Evolutionary conservation across 805 yeast genomes (phyloP).

Genomic region (Ogataea pini): DNA sequence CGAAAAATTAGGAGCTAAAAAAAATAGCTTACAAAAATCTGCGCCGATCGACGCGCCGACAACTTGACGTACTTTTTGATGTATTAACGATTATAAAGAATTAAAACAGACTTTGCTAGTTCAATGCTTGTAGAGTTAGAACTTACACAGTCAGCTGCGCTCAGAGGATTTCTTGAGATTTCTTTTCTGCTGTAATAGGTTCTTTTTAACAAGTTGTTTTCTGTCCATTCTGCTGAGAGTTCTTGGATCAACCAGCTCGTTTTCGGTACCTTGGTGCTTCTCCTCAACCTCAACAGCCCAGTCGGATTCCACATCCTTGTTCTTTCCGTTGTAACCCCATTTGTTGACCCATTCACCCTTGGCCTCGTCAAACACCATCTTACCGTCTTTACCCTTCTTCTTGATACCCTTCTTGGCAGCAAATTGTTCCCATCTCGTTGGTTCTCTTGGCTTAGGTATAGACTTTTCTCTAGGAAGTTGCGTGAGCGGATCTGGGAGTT

Average conservation of each 20-base stretch:
- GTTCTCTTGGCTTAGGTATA: slow-evolving; percentile 87
- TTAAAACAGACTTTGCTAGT: neutral
- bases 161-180: slow-evolving; percentile 50
- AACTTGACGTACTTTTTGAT: neutral
- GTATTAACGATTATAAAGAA: neutral
- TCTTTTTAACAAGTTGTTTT: slow-evolving; percentile 81
- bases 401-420: slow-evolving; percentile 95
- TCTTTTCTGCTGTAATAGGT: slow-evolving; percentile 79
- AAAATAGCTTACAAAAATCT: neutral
- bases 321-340: slow-evolving; percentile 97
- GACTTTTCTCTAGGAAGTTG: slow-evolving; percentile 93
- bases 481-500: slow-evolving; percentile 81
- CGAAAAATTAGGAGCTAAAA: neutral
- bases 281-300: slow-evolving; percentile 97
- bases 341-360: slow-evolving; percentile 94
- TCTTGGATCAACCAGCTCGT: slow-evolving; percentile 86
- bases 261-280: slow-evolving; percentile 49
- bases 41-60: neutral
- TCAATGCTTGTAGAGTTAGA: neutral
- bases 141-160: slow-evolving; percentile 11
- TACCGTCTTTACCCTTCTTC: slow-evolving; percentile 87
- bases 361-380: slow-evolving; percentile 85
- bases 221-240: slow-evolving; percentile 78
- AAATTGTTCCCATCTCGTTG: slow-evolving; percentile 95
- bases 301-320: slow-evolving; percentile 82